Evolutionary conservation across 495 filamentous ascomycete species (phyloP).

Genomic region (Haplographium delicatum): DNA sequence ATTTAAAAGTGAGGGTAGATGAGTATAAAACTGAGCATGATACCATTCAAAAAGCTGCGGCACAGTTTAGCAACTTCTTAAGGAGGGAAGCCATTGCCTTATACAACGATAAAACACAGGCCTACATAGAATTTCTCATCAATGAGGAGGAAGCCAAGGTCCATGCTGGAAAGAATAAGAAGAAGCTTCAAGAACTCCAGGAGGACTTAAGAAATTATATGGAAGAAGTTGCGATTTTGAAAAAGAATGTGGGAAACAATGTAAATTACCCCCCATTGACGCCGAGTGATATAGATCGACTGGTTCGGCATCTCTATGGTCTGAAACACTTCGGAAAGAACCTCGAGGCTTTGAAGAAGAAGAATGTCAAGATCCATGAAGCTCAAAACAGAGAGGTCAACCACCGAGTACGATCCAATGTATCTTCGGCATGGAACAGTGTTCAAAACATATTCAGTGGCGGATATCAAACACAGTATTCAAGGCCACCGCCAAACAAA

Average conservation of each 20-base stretch:
- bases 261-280: slow-evolving; percentile 8
- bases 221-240: slow-evolving; percentile 17
- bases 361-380: slow-evolving; percentile 12
- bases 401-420: slow-evolving; percentile 8
- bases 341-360: slow-evolving; percentile 19
- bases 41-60: slow-evolving; percentile 30
- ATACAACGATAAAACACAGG: slow-evolving; percentile 36
- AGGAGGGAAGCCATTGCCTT: slow-evolving; percentile 32
- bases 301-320: slow-evolving; percentile 22
- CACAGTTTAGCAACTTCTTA: slow-evolving; percentile 34
- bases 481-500: too few species aligned
- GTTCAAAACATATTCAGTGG: too few species aligned
- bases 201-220: slow-evolving; percentile 5
- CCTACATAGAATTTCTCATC: slow-evolving; percentile 30
- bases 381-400: slow-evolving; percentile 24
- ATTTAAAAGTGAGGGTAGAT: slow-evolving; percentile 17
- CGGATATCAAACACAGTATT: too few species aligned
- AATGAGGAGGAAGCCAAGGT: slow-evolving; percentile 17
- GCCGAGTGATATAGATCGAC: slow-evolving; percentile 14
- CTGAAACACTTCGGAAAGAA: slow-evolving; percentile 26
- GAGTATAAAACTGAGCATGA: slow-evolving; percentile 30
- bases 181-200: slow-evolving; percentile 6
- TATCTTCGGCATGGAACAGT: too few species aligned
- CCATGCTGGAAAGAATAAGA: slow-evolving; percentile 7
- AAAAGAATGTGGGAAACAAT: slow-evolving; percentile 10